These are phyloP conservation scores for Neodidymelliopsis sp. DNA, from an alignment of 2,329 filamentous ascomycete species.

Conservation along the genomic window DNA sequence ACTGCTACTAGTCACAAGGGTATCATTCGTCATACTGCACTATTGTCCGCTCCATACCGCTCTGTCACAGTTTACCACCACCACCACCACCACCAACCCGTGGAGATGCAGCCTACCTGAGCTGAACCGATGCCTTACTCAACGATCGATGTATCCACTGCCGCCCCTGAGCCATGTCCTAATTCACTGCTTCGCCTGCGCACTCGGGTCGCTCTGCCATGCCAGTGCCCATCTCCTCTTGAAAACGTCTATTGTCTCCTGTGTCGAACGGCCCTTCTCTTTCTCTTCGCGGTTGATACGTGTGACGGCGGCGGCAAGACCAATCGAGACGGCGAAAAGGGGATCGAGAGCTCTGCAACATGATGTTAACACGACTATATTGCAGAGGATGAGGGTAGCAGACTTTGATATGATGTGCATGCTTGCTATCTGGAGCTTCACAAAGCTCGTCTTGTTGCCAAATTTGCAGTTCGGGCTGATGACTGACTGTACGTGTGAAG, in stretches of 20 bases:
- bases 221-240: slow-evolving; percentile 49
- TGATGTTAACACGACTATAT: background rate
- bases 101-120: background rate
- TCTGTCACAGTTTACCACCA: no score
- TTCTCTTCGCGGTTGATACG: slow-evolving; percentile 57
- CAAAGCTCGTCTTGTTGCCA: background rate
- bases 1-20: no score
- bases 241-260: slow-evolving; percentile 50
- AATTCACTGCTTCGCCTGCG: slow-evolving; percentile 2
- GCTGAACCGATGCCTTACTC: background rate
- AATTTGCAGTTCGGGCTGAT: background rate
- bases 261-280: slow-evolving; percentile 52
- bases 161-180: background rate
- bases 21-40: slow-evolving; percentile 5
- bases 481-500: background rate
- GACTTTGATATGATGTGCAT: slow-evolving; percentile 20
- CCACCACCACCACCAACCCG: no score
- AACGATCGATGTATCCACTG: background rate
- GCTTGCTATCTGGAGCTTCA: background rate
- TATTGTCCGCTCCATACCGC: background rate
- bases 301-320: slow-evolving; percentile 52
- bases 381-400: background rate
- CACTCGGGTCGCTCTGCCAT: slow-evolving; percentile 26
- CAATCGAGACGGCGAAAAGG: slow-evolving; percentile 58
- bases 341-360: slow-evolving; percentile 55